Conservation (phyloP, 768 basidiomycete species). For the Podaxis mareebaensis region DNA sequence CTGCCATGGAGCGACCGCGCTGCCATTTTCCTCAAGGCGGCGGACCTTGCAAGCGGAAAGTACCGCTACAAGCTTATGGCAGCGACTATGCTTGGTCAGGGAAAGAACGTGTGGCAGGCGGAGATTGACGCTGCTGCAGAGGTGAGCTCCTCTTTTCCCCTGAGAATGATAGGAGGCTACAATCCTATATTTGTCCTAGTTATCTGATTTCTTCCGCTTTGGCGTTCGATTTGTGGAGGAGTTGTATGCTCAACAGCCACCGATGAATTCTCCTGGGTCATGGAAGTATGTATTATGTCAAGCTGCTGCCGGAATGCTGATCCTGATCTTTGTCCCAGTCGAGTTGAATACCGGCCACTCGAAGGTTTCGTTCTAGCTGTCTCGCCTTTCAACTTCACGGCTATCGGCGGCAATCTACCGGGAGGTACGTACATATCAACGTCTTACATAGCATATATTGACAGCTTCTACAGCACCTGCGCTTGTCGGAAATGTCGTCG, state of each 20-base stretch:
- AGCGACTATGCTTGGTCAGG: constrained; percentile 97
- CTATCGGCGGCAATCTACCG: constrained; percentile 94
- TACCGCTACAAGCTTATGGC: constrained; percentile 95
- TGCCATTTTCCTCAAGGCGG: constrained; percentile 97
- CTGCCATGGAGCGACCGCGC: constrained; percentile 97
- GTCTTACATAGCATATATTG: constrained; percentile 7
- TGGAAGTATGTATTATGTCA: constrained; percentile 80
- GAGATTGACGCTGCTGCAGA: constrained; percentile 99
- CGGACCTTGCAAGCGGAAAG: constrained; percentile 93
- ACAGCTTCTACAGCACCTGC: constrained; percentile 67
- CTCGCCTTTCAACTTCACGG: constrained; percentile 98
- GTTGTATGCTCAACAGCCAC: constrained; percentile 87
- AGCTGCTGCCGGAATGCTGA: background rate
- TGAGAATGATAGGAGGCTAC: background rate
- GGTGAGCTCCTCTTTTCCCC: constrained; percentile 42
- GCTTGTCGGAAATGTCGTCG: constrained; percentile 88
- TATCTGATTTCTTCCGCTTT: constrained; percentile 94
- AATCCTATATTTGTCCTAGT: constrained; percentile 35
- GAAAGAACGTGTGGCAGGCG: constrained; percentile 99
- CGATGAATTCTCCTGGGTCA: constrained; percentile 78
- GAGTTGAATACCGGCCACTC: constrained; percentile 93
- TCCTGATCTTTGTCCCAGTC: constrained; percentile 46
- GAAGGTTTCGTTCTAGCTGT: constrained; percentile 98
- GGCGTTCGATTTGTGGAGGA: constrained; percentile 97
- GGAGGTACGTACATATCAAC: constrained; percentile 44